Conservation (phyloP, 257 asterid genomes). For the Striga asiatica region DNA sequence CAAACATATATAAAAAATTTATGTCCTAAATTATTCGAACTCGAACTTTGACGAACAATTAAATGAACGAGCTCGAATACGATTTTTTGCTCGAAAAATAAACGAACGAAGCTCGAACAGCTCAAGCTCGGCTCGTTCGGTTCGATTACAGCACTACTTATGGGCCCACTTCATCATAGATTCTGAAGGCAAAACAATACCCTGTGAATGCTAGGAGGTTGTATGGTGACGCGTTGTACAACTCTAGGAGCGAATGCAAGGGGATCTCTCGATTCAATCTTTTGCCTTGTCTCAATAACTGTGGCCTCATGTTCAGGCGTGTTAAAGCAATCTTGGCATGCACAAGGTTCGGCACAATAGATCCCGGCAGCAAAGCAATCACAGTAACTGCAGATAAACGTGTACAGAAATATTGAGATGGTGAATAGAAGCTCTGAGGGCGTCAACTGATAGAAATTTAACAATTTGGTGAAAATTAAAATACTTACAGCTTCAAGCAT, state of each 20-base stretch:
- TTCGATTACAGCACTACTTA: too few relatives aligned
- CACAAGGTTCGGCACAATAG: conserved; percentile 55
- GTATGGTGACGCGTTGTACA: conserved; percentile 25
- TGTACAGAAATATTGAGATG: background rate
- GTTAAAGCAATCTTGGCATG: conserved; percentile 64
- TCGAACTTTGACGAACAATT: too few relatives aligned
- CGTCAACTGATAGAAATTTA: conserved; percentile 10
- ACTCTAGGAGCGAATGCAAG: conserved; percentile 63
- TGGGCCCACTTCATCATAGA: background rate
- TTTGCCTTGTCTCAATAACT: conserved; percentile 38
- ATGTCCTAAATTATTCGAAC: too few relatives aligned
- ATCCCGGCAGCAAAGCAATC: conserved; percentile 68
- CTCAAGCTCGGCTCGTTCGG: too few relatives aligned
- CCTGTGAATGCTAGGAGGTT: conserved; percentile 27
- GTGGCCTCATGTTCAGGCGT: conserved; percentile 44
- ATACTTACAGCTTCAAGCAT: conserved; percentile 73
- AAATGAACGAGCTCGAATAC: too few relatives aligned
- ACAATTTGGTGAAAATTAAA: too few relatives aligned
- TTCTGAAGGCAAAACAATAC: conserved; percentile 25
- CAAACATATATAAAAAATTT: too few relatives aligned
- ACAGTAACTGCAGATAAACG: conserved; percentile 47
- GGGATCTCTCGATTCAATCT: conserved; percentile 54
- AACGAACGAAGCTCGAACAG: too few relatives aligned
- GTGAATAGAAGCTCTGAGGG: conserved; percentile 6
- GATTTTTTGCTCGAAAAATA: too few relatives aligned